Conservation (phyloP, 2,329 filamentous ascomycete genomes). For the Colletotrichum sp. region DNA sequence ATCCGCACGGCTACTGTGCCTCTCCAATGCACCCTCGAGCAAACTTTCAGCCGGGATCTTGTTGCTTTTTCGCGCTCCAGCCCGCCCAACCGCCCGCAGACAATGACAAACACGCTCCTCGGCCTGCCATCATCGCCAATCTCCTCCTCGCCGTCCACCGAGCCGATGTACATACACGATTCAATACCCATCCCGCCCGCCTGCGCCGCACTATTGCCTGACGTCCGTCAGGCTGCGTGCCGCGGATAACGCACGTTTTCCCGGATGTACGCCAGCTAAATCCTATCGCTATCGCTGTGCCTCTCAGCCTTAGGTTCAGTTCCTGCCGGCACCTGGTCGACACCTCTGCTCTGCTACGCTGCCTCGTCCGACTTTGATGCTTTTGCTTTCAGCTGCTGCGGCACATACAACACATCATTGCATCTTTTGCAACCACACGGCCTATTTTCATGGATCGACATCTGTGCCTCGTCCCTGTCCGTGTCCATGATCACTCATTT, state of each 20-base stretch:
- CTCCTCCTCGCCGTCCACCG: neutral
- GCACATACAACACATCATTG: neutral
- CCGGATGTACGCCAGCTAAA: neutral
- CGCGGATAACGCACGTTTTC: conserved; percentile 4
- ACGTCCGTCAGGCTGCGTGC: neutral
- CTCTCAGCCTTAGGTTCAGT: neutral
- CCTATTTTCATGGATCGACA: neutral
- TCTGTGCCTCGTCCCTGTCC: neutral
- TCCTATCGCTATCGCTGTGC: neutral
- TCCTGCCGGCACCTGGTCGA: neutral
- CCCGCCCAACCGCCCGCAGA: neutral
- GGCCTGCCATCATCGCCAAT: conserved; percentile 6
- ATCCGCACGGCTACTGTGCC: neutral
- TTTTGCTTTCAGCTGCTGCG: neutral
- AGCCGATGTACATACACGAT: conserved; percentile 7
- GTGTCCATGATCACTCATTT: neutral
- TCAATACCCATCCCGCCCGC: conserved; percentile 17
- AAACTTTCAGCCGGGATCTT: neutral
- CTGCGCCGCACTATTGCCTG: conserved; percentile 8
- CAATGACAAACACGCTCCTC: neutral
- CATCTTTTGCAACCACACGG: neutral
- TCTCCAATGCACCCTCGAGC: neutral
- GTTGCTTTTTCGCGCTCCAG: neutral
- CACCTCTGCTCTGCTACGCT: neutral
- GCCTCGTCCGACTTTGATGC: neutral